A percentile compares a stretch with the other conserved stretches of the same genome.
phyloP scores from a whole-genome alignment of 2,329 filamentous ascomycete species.

The Cladobotryum protrusum region DNA sequence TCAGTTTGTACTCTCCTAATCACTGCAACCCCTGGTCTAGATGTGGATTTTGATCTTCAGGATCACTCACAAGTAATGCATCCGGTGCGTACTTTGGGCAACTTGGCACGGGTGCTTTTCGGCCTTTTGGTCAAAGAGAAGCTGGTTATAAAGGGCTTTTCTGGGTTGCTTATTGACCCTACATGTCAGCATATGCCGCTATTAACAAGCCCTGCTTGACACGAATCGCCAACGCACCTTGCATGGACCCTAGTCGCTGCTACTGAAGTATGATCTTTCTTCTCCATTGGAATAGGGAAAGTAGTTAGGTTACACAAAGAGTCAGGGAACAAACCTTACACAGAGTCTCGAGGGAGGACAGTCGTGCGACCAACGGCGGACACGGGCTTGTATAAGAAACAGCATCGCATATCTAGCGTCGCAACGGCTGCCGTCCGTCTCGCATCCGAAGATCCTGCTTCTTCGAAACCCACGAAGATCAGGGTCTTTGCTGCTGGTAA shows the following conservation, averaged over 20 bases:
- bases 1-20: slow-evolving; percentile 7
- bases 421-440: too few relatives aligned
- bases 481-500: neutral
- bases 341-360: too few relatives aligned
- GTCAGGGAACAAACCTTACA: too few relatives aligned
- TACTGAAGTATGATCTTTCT: neutral
- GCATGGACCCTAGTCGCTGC: neutral
- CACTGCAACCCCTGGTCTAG: neutral
- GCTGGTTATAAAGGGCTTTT: slow-evolving; percentile 12
- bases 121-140: slow-evolving; percentile 10
- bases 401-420: too few relatives aligned
- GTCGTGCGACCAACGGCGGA: too few relatives aligned
- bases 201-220: neutral
- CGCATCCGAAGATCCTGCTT: too few relatives aligned
- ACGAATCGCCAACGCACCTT: neutral
- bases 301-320: too few relatives aligned
- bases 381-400: too few relatives aligned
- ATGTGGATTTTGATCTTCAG: neutral
- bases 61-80: slow-evolving; percentile 27
- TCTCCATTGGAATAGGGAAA: neutral
- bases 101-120: slow-evolving; percentile 21
- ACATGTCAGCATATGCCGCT: neutral
- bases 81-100: slow-evolving; percentile 26
- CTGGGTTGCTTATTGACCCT: neutral
- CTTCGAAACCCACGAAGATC: neutral